Evolutionary conservation across 805 yeast genomes (phyloP).

Genomic region (Naumovozyma castellii): DNA sequence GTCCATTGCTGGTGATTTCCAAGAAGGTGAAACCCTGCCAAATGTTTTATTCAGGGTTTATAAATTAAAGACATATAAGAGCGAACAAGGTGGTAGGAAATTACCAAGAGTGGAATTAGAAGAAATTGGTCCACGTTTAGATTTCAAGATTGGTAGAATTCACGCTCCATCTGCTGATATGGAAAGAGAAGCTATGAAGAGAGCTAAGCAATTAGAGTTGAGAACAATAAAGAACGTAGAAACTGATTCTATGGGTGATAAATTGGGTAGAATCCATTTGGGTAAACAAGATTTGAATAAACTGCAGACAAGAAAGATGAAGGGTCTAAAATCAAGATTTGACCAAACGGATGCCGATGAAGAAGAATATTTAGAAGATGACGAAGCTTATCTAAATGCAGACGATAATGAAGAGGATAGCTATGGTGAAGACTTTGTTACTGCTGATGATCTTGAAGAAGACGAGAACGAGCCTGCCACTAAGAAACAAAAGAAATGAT

Average conservation of each 20-base stretch:
- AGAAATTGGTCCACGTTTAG: constrained; percentile 93
- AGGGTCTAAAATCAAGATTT: constrained; percentile 82
- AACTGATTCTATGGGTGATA: constrained; percentile 86
- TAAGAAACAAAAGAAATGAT: constrained; percentile 24
- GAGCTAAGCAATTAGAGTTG: constrained; percentile 72
- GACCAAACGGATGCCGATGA: constrained; percentile 63
- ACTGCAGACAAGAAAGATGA: constrained; percentile 96
- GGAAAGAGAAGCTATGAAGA: constrained; percentile 79
- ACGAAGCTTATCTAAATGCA: constrained; percentile 31
- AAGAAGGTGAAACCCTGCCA: constrained; percentile 63
- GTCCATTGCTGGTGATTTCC: constrained; percentile 66
- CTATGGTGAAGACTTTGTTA: constrained; percentile 28
- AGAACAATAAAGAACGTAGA: constrained; percentile 83
- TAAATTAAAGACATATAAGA: constrained; percentile 66
- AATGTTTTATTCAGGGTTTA: constrained; percentile 84
- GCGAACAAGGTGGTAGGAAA: constrained; percentile 59
- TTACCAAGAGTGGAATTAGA: constrained; percentile 89
- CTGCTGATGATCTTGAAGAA: constrained; percentile 29
- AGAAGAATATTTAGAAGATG: constrained; percentile 34
- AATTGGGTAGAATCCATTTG: constrained; percentile 91
- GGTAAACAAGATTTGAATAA: constrained; percentile 88
- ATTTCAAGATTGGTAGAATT: constrained; percentile 83
- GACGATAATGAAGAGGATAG: constrained; percentile 16
- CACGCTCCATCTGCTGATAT: constrained; percentile 75
- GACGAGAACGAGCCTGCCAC: constrained; percentile 21